A percentile compares a stretch with the other conserved stretches of the same genome.
Evolutionary conservation across 73 alveolate genomes (phyloP).

Genomic region (Stentor coeruleus): DNA sequence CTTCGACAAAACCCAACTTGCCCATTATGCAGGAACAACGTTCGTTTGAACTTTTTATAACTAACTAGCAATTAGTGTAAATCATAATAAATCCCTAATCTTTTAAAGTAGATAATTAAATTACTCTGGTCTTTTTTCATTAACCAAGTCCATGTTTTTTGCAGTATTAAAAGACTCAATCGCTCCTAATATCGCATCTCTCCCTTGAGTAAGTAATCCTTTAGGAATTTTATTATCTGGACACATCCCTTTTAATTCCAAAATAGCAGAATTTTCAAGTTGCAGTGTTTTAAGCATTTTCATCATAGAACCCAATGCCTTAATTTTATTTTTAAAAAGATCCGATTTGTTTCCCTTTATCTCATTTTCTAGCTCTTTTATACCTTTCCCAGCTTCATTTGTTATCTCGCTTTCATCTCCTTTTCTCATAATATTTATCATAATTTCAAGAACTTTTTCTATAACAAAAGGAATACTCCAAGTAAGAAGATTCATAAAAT

Average conservation of each 20-base stretch:
- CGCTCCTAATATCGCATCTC: not conserved
- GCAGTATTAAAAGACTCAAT: not conserved
- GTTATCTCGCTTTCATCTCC: not conserved
- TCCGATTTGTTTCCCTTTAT: conserved; percentile 35
- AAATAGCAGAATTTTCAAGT: conserved; percentile 26
- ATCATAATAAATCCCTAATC: too few relatives aligned
- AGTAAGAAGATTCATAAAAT: conserved; percentile 75
- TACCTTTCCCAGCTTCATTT: conserved; percentile 53
- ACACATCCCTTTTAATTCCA: conserved; percentile 27
- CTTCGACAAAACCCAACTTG: conserved; percentile 15
- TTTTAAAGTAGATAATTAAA: too few relatives aligned
- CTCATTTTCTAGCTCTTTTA: conserved; percentile 63
- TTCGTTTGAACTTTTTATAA: not conserved
- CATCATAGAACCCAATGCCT: conserved; percentile 62
- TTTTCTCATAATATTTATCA: conserved; percentile 36
- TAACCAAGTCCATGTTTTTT: not conserved
- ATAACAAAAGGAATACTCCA: conserved; percentile 90
- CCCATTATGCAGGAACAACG: not conserved
- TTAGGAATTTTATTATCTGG: not conserved
- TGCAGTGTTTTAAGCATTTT: conserved; percentile 55
- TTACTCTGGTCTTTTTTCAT: not conserved
- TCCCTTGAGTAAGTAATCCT: conserved; percentile 26
- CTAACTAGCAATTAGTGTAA: too few relatives aligned
- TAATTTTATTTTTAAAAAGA: conserved; percentile 60
- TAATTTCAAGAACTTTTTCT: conserved; percentile 77